Conservation (phyloP, 2,329 filamentous ascomycete genomes). For the Conoideocrella luteorostrata region DNA sequence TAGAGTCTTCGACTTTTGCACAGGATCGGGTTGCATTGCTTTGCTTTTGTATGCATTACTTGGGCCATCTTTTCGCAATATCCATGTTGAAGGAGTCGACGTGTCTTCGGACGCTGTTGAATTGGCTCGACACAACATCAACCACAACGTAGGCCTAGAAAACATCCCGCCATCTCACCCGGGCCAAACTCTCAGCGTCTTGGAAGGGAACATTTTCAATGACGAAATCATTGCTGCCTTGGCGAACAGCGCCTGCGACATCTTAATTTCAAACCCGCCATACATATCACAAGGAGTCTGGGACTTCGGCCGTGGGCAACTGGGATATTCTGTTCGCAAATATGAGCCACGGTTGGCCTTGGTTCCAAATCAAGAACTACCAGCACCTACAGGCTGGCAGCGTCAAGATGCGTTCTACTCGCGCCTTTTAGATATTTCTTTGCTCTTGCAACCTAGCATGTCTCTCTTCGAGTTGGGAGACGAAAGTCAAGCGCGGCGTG, state of each 20-base stretch:
- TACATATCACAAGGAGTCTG: conserved; percentile 64
- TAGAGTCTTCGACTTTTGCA: conserved; percentile 77
- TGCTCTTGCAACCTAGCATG: conserved; percentile 41
- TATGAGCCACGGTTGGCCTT: conserved; percentile 78
- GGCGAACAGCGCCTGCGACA: conserved; percentile 37
- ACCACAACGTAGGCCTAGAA: conserved; percentile 35
- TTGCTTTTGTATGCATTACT: conserved; percentile 65
- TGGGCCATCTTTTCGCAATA: conserved; percentile 25
- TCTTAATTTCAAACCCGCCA: conserved; percentile 84
- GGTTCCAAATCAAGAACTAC: conserved; percentile 42
- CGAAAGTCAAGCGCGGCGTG: conserved; percentile 57
- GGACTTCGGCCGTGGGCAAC: conserved; percentile 30
- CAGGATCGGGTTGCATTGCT: conserved; percentile 85
- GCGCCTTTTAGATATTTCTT: conserved; percentile 51
- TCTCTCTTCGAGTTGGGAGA: conserved; percentile 69
- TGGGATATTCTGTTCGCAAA: conserved; percentile 69
- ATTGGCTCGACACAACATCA: conserved; percentile 60
- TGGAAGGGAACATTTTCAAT: conserved; percentile 43
- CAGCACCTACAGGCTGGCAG: conserved; percentile 23
- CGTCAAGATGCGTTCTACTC: conserved; percentile 60
- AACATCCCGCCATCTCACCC: conserved; percentile 13
- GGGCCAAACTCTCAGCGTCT: conserved; percentile 35
- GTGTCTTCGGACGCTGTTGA: conserved; percentile 58
- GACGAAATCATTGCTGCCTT: conserved; percentile 28
- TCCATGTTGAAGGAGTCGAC: conserved; percentile 65